Base-by-base conservation (phyloP, 768 basidiomycete genomes). In the Pholiota microspora region DNA sequence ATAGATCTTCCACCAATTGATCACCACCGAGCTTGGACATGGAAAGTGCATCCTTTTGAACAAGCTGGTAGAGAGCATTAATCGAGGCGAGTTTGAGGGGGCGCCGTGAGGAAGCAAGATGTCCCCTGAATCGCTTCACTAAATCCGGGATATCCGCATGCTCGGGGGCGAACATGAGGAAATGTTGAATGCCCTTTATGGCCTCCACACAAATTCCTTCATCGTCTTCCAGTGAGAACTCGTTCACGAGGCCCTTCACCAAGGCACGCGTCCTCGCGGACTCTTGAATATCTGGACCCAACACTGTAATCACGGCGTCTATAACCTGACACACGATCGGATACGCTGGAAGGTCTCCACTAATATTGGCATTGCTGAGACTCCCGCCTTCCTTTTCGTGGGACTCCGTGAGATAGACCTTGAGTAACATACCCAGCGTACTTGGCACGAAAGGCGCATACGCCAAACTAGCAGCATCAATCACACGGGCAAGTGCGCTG, bases 11-110 rank as follows among this genome's bases (percentile, higher is more conserved):
- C 1, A 98, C 97, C 5, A 99, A 79, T 21, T 82, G 82, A 71
- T 98, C 96, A 2, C 97, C 97, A 15, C 96, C 97, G 0, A 98
- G 72, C 64, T 89, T 91, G 6, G 94, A 96, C 81, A 98, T 92
- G 2, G 86, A 77, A 12, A 94, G 70, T 0, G 94, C 96, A 71
- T 98, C 94, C 60, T 91, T 88, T 70, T 98, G 97, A 0, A 98
- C 94, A 24, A 98, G 89, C 63, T 98, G 95, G 68, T 99, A 99
- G 5, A 99, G 73, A 0, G 92, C 94, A 65, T 98, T 93, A 69
- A 98, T 96, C 0, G 95, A 92, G 9, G 95, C 94, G 4, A 96
- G 79, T 71, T 95, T 97, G 51, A 97, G 79, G 4, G 93, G 90
- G 35, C 93, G 75, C 13, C 91, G 80, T 7, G 88, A 78, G 0